phyloP scores from a whole-genome alignment of 2,329 filamentous ascomycete species.

The Aspergillus sp. region DNA sequence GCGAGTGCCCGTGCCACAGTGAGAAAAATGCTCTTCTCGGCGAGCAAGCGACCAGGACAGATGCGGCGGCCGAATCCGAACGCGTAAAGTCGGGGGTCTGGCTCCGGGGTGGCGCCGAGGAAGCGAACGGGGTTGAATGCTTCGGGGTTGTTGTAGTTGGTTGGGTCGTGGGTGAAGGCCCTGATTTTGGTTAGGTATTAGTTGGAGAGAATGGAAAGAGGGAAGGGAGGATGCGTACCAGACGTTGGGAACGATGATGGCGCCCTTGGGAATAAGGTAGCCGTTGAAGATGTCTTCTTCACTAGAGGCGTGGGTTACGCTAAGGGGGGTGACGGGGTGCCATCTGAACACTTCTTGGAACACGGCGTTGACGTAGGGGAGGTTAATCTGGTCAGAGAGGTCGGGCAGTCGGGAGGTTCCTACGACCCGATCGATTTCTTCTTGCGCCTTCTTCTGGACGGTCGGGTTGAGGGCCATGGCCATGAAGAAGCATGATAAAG shows the following conservation, averaged over 20 bases:
- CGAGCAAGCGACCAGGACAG: constrained; percentile 8
- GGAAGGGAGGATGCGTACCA: background rate
- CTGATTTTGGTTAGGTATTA: background rate
- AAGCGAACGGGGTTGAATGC: constrained; percentile 13
- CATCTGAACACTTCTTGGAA: constrained; percentile 14
- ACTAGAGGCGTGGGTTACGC: constrained; percentile 1
- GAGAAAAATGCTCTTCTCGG: constrained; percentile 5
- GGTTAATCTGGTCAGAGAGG: background rate
- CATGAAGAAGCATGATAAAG: constrained; percentile 14
- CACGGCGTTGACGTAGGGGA: constrained; percentile 14
- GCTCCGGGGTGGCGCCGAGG: background rate
- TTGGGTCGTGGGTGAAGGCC: constrained; percentile 12
- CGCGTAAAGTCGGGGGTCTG: constrained; percentile 1
- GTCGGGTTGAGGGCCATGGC: constrained; percentile 13
- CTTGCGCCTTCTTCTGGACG: constrained; percentile 12
- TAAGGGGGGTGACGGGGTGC: constrained; percentile 14
- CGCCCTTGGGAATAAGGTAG: constrained; percentile 10
- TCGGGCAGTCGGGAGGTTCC: background rate
- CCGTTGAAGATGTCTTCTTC: constrained; percentile 11
- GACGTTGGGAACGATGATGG: constrained; percentile 12
- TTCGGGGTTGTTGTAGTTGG: constrained; percentile 1
- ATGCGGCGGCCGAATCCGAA: constrained; percentile 14
- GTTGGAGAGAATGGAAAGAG: too few relatives aligned
- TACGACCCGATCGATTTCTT: constrained; percentile 12
- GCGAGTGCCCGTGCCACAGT: constrained; percentile 1